Percentiles rank a stretch among this genome's conserved stretches.
phyloP scores from a whole-genome alignment of 2,329 filamentous ascomycete genomes.

The Neopestalotiopsis sp. region DNA sequence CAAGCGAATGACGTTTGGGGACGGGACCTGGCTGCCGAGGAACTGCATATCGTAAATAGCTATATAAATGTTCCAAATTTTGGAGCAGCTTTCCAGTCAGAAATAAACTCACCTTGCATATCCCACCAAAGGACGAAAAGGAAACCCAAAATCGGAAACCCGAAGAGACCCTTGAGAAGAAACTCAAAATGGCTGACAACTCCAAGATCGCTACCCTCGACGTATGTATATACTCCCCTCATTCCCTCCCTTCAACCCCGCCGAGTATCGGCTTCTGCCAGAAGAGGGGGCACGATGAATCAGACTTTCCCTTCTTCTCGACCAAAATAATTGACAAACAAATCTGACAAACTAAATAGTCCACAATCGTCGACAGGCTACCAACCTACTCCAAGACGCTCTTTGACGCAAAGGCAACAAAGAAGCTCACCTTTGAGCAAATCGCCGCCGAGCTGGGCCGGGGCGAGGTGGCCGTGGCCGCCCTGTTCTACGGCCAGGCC shows the following conservation, averaged over 20 bases:
- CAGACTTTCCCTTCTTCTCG: background rate
- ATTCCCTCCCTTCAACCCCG: background rate
- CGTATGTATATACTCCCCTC: slow-evolving; percentile 26
- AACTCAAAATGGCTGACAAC: slow-evolving; percentile 16
- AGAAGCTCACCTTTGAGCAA: slow-evolving; percentile 77
- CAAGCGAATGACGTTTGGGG: slow-evolving; percentile 10
- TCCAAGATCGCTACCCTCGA: slow-evolving; percentile 34
- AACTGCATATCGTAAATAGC: background rate
- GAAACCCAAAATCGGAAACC: background rate
- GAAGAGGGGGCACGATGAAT: background rate
- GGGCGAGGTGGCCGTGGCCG: slow-evolving; percentile 83
- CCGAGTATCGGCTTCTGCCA: background rate
- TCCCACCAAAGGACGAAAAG: background rate
- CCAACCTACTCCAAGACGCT: slow-evolving; percentile 74
- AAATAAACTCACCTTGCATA: background rate
- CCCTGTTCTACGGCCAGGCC: slow-evolving; percentile 89
- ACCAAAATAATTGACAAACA: background rate
- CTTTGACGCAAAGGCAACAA: slow-evolving; percentile 79
- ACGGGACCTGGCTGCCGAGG: background rate
- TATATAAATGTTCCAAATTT: background rate
- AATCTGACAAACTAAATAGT: slow-evolving; percentile 44
- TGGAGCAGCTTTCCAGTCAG: background rate
- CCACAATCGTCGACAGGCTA: slow-evolving; percentile 70
- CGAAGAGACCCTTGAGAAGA: background rate
- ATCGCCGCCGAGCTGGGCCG: slow-evolving; percentile 77